Evolutionary conservation across 495 filamentous ascomycete species (phyloP), one percentile per base, ranked within the genome.

Genomic region (Beverwykella pulmonaria): DNA sequence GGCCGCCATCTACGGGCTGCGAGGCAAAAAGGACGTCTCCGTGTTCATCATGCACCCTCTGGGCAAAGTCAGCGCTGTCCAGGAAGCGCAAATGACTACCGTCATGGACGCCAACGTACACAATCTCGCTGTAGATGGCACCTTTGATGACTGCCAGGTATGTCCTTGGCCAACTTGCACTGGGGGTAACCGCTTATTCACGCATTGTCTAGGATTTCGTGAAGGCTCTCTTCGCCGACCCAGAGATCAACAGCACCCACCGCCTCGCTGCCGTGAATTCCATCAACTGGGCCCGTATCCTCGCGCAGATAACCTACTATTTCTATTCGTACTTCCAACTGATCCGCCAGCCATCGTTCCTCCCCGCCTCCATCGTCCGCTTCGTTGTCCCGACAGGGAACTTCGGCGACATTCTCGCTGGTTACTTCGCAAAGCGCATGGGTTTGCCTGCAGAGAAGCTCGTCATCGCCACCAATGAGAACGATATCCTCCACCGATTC

Each of bases 11-110:
- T 97, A 97, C 74, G 94, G 94, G n/a, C 83, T 98, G 7, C 81
- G 92, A n/a, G 91, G 92, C 26, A 98, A 98, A 84, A 93, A 93
- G 77, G 94, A 98, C 82, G 88, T 97, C 7, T 91, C 90, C 0
- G 87, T 97, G 8, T 90, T 92, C 77, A 97, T 98, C 70, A 79
- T 96, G 58, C 87, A 90, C 75, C 94, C 94, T 6, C 88, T 91
- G 66, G 93, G 91, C 32, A 85, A 87, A 54, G 86, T 96, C 47
- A 90, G 85, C 71, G 88, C 92, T 1, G 88, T 97, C 60, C 94
- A 97, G 74, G 90, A 97, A 76, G 89, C 87, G 2, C 94, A 98
- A 79, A 97, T 98, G 94, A 96, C 92, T 0, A 94, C 93, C 0
- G 87, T 91, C 59, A 76, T 89, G 23, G 94, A 97, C 72, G 78